Evolutionary conservation across 495 filamentous ascomycete genomes (phyloP).

Genomic region (Aspergillus hancockii): DNA sequence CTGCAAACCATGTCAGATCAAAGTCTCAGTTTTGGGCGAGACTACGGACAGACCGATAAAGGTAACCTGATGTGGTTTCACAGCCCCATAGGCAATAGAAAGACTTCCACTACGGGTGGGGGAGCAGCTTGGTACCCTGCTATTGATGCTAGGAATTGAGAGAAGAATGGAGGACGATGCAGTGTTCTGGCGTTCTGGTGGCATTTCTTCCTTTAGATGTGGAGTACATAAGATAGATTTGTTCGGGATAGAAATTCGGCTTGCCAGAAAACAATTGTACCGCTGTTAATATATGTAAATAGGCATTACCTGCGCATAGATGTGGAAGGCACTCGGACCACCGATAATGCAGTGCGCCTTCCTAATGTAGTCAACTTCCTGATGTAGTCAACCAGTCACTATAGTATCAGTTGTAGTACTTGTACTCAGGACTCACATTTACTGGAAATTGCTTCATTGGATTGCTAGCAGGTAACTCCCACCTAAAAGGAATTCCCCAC

Average conservation of each 20-base stretch:
- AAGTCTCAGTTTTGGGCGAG: neutral
- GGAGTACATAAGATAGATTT: neutral
- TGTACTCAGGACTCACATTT: neutral
- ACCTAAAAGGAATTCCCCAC: neutral
- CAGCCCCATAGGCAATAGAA: slow-evolving; percentile 46
- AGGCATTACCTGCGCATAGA: neutral
- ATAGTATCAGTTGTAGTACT: neutral
- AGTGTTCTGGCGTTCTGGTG: neutral
- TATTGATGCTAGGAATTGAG: neutral
- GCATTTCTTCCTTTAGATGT: neutral
- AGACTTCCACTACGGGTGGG: slow-evolving; percentile 1
- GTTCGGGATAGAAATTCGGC: neutral
- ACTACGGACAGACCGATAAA: slow-evolving; percentile 57
- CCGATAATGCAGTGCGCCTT: neutral
- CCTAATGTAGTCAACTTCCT: neutral
- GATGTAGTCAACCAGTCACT: neutral
- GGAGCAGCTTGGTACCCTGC: neutral
- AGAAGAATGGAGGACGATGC: neutral
- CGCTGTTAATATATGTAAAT: neutral
- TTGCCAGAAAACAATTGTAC: neutral
- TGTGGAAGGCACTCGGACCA: neutral
- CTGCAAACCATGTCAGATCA: slow-evolving; percentile 33
- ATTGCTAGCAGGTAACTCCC: neutral
- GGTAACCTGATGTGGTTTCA: slow-evolving; percentile 68
- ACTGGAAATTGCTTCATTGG: neutral